phyloP scores from a whole-genome alignment of 192 early-diverging fungal species.

The Podila minutissima region DNA sequence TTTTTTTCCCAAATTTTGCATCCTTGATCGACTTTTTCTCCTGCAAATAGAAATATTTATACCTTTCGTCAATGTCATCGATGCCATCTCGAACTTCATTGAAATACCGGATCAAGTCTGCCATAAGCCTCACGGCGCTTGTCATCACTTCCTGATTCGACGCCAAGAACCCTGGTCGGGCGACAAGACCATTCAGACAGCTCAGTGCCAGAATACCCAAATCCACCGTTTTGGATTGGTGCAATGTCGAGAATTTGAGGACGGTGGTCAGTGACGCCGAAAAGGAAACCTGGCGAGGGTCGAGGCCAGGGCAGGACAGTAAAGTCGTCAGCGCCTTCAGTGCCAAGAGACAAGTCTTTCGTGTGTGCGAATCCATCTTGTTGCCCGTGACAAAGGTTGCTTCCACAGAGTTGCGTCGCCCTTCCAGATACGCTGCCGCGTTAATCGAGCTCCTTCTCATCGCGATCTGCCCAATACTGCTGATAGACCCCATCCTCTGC shows the following conservation, averaged over 20 bases:
- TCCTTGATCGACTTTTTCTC: background rate
- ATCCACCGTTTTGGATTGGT: constrained; percentile 46
- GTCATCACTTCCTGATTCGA: constrained; percentile 43
- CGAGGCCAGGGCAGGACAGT: constrained; percentile 31
- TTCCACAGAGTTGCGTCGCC: constrained; percentile 30
- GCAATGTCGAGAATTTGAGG: constrained; percentile 42
- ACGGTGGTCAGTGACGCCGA: constrained; percentile 20
- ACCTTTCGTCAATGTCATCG: constrained; percentile 49
- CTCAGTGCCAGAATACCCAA: constrained; percentile 38
- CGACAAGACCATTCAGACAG: constrained; percentile 42
- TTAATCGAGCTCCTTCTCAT: constrained; percentile 44
- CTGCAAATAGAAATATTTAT: background rate
- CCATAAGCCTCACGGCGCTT: constrained; percentile 33
- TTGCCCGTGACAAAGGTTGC: constrained; percentile 42
- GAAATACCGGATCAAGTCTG: constrained; percentile 43
- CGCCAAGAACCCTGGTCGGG: constrained; percentile 42
- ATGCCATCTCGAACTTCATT: constrained; percentile 49
- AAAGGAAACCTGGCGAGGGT: constrained; percentile 34
- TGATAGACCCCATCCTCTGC: constrained; percentile 45
- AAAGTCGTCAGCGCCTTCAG: constrained; percentile 29
- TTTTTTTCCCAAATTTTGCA: too few species aligned
- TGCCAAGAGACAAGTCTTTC: constrained; percentile 40
- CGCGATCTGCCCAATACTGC: constrained; percentile 42
- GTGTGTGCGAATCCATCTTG: constrained; percentile 41
- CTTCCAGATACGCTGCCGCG: constrained; percentile 26